A percentile compares a stretch with the other conserved stretches of the same genome.
Evolutionary conservation across 495 filamentous ascomycete species (phyloP).

Genomic region (Trichoderma gamsii): DNA sequence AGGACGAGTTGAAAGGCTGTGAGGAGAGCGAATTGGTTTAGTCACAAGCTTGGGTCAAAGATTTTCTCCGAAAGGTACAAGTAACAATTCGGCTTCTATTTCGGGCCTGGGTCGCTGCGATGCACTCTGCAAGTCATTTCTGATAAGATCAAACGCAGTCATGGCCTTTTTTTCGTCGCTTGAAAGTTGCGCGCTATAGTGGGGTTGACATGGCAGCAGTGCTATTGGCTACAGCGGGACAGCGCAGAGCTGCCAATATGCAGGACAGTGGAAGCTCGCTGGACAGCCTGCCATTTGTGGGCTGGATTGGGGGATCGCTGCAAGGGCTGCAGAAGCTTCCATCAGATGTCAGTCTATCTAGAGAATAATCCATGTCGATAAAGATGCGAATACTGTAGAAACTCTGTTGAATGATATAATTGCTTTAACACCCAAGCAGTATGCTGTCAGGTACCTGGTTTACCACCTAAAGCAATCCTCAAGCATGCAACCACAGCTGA

Average conservation of each 20-base stretch:
- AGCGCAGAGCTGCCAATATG: background rate
- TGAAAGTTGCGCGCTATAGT: background rate
- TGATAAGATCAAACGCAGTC: background rate
- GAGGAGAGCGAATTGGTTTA: background rate
- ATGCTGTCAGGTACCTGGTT: background rate
- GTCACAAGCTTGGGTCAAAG: background rate
- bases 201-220: background rate
- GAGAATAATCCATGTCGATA: too few relatives aligned
- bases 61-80: background rate
- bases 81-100: background rate
- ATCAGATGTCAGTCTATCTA: too few relatives aligned
- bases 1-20: background rate
- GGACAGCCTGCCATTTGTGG: background rate
- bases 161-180: background rate
- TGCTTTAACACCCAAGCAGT: background rate
- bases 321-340: background rate
- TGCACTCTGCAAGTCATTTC: slow-evolving; percentile 4
- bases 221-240: background rate
- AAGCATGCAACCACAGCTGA: too few relatives aligned
- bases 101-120: background rate
- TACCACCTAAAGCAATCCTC: too few relatives aligned
- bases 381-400: too few relatives aligned
- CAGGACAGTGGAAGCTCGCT: background rate
- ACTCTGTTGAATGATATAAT: background rate
- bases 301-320: background rate